phyloP scores from a whole-genome alignment of 192 early-diverging fungal genomes.

The Coemansia sp. region DNA sequence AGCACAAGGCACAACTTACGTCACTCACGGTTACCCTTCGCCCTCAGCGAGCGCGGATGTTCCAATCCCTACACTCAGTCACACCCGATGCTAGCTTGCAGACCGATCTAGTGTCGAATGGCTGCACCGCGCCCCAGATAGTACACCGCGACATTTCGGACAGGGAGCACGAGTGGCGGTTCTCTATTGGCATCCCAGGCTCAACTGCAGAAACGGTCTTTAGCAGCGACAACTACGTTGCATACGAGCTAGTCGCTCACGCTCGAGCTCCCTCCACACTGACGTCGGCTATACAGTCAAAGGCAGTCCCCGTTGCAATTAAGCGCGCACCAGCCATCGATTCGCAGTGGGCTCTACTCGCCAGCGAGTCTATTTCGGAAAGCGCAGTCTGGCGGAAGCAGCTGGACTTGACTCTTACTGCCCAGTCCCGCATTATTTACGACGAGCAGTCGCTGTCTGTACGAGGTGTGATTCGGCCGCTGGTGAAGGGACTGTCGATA shows the following conservation, averaged over 20 bases:
- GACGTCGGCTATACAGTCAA: slow-evolving; percentile 15
- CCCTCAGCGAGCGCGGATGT: slow-evolving; percentile 31
- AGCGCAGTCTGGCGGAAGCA: slow-evolving; percentile 26
- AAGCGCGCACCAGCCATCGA: slow-evolving; percentile 36
- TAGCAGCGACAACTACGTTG: slow-evolving; percentile 20
- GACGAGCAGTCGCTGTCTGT: slow-evolving; percentile 41
- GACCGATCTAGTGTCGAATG: slow-evolving; percentile 17
- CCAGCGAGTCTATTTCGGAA: slow-evolving; percentile 32
- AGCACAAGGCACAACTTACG: slow-evolving; percentile 14
- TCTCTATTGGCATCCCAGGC: slow-evolving; percentile 32
- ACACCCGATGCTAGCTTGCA: slow-evolving; percentile 18
- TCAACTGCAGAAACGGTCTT: slow-evolving; percentile 31
- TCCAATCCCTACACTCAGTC: slow-evolving; percentile 24
- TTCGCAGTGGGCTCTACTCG: slow-evolving; percentile 22
- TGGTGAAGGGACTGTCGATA: slow-evolving; percentile 36
- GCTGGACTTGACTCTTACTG: slow-evolving; percentile 30
- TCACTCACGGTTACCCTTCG: slow-evolving; percentile 33
- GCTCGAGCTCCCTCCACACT: slow-evolving; percentile 17
- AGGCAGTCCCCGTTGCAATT: slow-evolving; percentile 17
- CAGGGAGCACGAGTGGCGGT: slow-evolving; percentile 35
- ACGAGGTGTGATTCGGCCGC: slow-evolving; percentile 36
- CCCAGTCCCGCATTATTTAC: slow-evolving; percentile 30
- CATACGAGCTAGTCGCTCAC: slow-evolving; percentile 41
- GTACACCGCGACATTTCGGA: slow-evolving; percentile 5
- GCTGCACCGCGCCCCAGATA: slow-evolving; percentile 9